Percentiles rank a stretch among this genome's conserved stretches.
These are phyloP conservation scores for Sclerotinia nivalis DNA, from an alignment of 2,329 filamentous ascomycete species.

Conservation along the genomic window DNA sequence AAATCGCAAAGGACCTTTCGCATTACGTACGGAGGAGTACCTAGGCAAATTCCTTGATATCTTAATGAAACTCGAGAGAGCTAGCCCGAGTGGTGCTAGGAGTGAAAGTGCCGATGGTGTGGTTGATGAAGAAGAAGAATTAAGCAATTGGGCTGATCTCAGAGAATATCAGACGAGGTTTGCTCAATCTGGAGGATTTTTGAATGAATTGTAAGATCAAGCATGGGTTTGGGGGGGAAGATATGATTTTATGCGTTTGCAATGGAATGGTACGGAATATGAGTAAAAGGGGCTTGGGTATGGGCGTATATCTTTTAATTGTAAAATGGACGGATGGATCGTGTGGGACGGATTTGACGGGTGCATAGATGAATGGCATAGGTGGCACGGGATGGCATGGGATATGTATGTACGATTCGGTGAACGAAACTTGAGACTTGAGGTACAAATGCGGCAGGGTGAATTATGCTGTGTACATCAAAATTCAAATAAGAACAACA, in stretches of 20 bases:
- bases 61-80: constrained; percentile 66
- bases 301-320: not conserved
- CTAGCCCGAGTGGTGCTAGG: constrained; percentile 44
- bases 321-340: constrained; percentile 4
- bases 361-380: not conserved
- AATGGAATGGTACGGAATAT: constrained; percentile 7
- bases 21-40: constrained; percentile 66
- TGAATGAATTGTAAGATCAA: constrained; percentile 24
- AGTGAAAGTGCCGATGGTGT: constrained; percentile 44
- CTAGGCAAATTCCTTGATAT: constrained; percentile 73
- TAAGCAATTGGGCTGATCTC: constrained; percentile 76
- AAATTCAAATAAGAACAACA: not conserved
- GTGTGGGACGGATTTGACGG: not conserved
- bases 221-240: not conserved
- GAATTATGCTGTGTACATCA: not conserved
- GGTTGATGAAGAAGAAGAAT: constrained; percentile 73
- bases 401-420: not conserved
- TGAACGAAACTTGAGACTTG: not conserved
- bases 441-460: not conserved
- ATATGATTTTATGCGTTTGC: constrained; percentile 8
- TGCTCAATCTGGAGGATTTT: constrained; percentile 62
- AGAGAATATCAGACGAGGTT: constrained; percentile 76
- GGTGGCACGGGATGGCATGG: not conserved
- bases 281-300: not conserved
- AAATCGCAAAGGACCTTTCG: constrained; percentile 52